Evolutionary conservation across 768 basidiomycete species (phyloP).

Genomic region (Suillus placidus): DNA sequence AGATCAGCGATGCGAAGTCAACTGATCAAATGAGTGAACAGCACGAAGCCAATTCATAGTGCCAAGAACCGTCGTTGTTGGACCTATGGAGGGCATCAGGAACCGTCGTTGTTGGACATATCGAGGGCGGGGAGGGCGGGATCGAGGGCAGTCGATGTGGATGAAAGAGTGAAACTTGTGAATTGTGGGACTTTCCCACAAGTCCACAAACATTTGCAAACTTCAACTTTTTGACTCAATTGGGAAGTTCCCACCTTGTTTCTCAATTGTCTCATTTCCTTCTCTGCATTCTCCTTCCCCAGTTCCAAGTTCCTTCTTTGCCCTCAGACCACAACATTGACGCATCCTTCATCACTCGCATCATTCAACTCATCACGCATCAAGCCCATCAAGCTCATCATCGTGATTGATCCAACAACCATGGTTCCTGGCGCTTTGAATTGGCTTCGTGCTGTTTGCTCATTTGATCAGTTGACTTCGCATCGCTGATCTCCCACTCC

Average conservation of each 20-base stretch:
- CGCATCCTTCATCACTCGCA: neutral
- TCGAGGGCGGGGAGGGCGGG: no score
- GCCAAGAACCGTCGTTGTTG: neutral
- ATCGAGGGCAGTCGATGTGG: neutral
- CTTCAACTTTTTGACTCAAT: neutral
- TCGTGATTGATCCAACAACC: neutral
- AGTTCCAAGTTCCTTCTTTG: neutral
- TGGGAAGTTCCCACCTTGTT: neutral
- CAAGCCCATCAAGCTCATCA: neutral
- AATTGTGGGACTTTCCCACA: neutral
- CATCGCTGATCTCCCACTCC: neutral
- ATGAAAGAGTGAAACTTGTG: neutral
- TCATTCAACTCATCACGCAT: neutral
- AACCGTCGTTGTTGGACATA: neutral
- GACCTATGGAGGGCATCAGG: neutral
- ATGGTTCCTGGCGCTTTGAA: neutral
- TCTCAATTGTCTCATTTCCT: neutral
- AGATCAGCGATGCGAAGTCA: neutral
- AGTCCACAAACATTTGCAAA: neutral
- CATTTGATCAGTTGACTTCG: neutral
- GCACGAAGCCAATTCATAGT: neutral
- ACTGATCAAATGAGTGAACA: neutral
- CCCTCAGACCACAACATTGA: neutral
- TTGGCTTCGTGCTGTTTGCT: neutral
- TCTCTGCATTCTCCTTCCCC: neutral